A percentile compares a stretch with the other conserved stretches of the same genome.
phyloP scores from a whole-genome alignment of 441 rosid genomes.

The Gossypium aridum region DNA sequence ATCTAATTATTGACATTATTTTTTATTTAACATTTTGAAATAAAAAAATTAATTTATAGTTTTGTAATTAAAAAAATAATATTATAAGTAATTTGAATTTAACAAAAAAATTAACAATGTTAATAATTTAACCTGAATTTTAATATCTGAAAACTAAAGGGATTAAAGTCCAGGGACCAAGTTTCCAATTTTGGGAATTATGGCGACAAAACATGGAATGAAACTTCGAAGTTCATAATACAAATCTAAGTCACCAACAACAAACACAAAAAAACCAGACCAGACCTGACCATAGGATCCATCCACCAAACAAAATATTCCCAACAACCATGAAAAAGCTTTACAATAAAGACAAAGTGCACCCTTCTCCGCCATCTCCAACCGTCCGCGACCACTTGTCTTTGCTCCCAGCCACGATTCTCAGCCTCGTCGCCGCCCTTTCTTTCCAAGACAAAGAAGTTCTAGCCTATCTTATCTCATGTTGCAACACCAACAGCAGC shows the following conservation, averaged over 20 bases:
- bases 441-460: slow-evolving; percentile 37
- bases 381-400: slow-evolving; percentile 12
- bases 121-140: no score
- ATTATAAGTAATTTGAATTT: no score
- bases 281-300: neutral
- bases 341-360: slow-evolving; percentile 32
- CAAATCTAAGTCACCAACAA: neutral
- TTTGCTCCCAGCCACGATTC: slow-evolving; percentile 37
- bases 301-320: neutral
- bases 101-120: no score
- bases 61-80: no score
- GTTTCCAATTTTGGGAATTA: no score
- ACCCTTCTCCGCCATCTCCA: slow-evolving; percentile 21
- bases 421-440: slow-evolving; percentile 29
- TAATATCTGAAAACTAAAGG: no score
- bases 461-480: slow-evolving; percentile 43
- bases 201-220: no score
- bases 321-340: slow-evolving; percentile 25
- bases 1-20: no score
- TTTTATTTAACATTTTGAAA: no score
- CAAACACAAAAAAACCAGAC: neutral
- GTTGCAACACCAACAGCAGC: neutral
- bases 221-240: neutral
- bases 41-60: no score
- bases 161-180: no score